A percentile compares a stretch with the other conserved stretches of the same genome.
Evolutionary conservation across 495 filamentous ascomycete genomes (phyloP).

Genomic region (Annulohypoxylon moriforme): DNA sequence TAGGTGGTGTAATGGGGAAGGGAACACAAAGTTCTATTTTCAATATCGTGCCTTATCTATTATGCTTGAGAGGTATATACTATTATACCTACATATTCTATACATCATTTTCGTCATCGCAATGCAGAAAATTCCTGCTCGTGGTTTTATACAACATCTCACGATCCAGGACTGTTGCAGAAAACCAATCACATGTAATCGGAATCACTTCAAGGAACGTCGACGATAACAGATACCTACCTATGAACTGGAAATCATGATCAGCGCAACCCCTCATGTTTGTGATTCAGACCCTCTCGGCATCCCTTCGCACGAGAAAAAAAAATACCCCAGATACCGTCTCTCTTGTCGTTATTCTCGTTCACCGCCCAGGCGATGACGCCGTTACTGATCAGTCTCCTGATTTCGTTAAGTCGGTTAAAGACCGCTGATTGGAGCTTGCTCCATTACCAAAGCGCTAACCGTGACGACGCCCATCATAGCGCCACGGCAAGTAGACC

Average conservation of each 20-base stretch:
- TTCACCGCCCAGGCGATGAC: slow-evolving; percentile 37
- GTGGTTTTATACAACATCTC: not conserved
- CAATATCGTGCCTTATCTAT: not conserved
- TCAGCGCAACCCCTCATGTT: slow-evolving; percentile 37
- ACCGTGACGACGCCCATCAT: slow-evolving; percentile 34
- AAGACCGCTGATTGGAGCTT: slow-evolving; percentile 34
- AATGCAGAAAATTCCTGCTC: not conserved
- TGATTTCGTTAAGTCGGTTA: slow-evolving; percentile 25
- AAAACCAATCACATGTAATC: slow-evolving; percentile 32
- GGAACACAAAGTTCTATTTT: not conserved
- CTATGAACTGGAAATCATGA: slow-evolving; percentile 20
- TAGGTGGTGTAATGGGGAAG: not conserved
- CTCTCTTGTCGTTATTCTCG: slow-evolving; percentile 27
- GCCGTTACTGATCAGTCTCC: slow-evolving; percentile 30
- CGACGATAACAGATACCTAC: too few relatives aligned
- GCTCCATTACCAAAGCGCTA: slow-evolving; percentile 36
- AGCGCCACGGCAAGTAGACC: slow-evolving; percentile 30
- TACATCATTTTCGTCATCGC: not conserved
- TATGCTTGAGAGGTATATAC: too few relatives aligned
- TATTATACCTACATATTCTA: not conserved
- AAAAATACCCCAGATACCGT: slow-evolving; percentile 6
- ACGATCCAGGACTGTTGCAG: not conserved
- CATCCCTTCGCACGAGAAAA: slow-evolving; percentile 22
- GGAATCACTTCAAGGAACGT: slow-evolving; percentile 3
- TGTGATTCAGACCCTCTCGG: slow-evolving; percentile 26